Evolutionary conservation across 2,329 filamentous ascomycete genomes (phyloP), one percentile per base, ranked within the genome.

Genomic region (Catunica adiposa): DNA sequence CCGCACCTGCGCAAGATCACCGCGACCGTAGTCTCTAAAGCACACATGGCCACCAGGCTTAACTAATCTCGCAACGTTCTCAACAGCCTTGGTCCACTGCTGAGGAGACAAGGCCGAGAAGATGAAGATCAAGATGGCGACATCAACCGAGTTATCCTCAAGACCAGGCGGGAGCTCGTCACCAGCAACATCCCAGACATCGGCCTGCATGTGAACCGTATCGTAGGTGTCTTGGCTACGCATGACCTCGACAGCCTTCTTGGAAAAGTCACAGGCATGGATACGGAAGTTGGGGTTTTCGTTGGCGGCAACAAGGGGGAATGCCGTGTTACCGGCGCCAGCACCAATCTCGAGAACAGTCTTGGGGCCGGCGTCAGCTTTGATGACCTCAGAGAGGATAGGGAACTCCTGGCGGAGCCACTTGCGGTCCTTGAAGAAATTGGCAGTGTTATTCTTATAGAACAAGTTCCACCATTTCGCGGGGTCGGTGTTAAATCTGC

Each of bases 351-450:
- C 92, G 42, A 98, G 73, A 51, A 98, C 70, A 7, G 82, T 78
- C 57, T 81, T 75, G 23, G 77, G 76, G 2, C 86, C 87, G 1
- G 83, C 81, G 57, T 82, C 81, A 60, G 80, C 76, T 57, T 76
- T 71, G 11, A 85, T 90, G 53, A 95, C 76, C 57, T 86, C 77
- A 23, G 76, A 79, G n/a, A 98, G 72, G 3, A 97, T 72, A 0
- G 92, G 92, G 61, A 98, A 98, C 68, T 98, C 92, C 68, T 97
- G 90, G 61, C 85, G 84, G 31, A 98, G 73, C 92, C 92, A 98
- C 67, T 97, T 97, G 61, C 92, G 80, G 66, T 98, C 86, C 71
- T 98, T 98, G 80, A 98, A 98, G 71, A 98, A 98, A 66, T 97
- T 97, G 63, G 83, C 79, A 20, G 86, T 86, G 70, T 98, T 97